A percentile compares a stretch with the other conserved stretches of the same genome.
These are phyloP conservation scores for Acanthamoeba triangularis DNA, from an alignment of 208 protist genomes.

Conservation along the genomic window DNA sequence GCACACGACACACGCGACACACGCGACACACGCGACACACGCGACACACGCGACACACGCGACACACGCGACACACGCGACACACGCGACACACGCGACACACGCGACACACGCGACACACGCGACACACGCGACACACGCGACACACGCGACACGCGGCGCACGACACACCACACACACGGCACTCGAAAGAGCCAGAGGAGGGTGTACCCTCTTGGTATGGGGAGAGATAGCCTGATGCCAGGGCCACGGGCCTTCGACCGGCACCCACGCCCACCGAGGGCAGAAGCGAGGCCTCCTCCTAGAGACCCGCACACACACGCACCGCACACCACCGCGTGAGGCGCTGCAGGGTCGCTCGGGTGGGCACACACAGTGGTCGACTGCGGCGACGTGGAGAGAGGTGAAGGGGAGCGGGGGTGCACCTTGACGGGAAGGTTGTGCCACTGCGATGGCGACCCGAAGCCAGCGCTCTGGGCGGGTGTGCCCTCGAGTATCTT, in stretches of 20 bases:
- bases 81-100: too few relatives aligned
- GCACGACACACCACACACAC: not conserved
- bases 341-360: not conserved
- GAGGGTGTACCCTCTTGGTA: not conserved
- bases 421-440: constrained; percentile 38
- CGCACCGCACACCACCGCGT: not conserved
- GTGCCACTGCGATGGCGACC: not conserved
- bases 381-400: not conserved
- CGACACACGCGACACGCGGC: too few relatives aligned
- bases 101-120: too few relatives aligned
- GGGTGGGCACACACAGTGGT: too few relatives aligned
- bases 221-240: constrained; percentile 75
- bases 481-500: constrained; percentile 61
- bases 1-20: too few relatives aligned
- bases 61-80: too few relatives aligned
- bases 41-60: too few relatives aligned
- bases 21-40: too few relatives aligned
- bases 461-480: not conserved
- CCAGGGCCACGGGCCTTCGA: constrained; percentile 76
- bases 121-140: too few relatives aligned
- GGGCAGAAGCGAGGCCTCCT: constrained; percentile 77
- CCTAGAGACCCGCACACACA: not conserved
- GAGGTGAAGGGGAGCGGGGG: not conserved
- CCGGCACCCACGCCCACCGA: constrained; percentile 79
- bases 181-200: not conserved